Percentiles rank a stretch among this genome's conserved stretches.
These are phyloP conservation scores for Diatrype stigma DNA, from an alignment of 2,329 filamentous ascomycete species.

Conservation along the genomic window DNA sequence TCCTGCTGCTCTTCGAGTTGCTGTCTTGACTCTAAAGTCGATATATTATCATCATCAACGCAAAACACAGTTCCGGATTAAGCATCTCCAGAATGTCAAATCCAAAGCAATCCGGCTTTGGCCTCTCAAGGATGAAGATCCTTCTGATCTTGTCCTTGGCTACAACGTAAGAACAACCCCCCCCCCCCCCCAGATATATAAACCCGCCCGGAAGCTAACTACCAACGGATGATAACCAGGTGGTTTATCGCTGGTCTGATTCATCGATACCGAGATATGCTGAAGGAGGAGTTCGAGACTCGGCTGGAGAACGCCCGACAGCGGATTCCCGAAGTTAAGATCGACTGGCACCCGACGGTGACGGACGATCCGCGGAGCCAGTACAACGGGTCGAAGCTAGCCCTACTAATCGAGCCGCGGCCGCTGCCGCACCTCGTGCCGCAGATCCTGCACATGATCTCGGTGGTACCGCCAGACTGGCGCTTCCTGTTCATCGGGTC, in stretches of 20 bases:
- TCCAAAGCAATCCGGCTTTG: constrained; percentile 13
- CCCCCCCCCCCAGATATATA: neutral
- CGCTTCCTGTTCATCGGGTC: constrained; percentile 50
- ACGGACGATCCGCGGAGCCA: constrained; percentile 29
- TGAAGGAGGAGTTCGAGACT: constrained; percentile 33
- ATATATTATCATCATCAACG: constrained; percentile 1
- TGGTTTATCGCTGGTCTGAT: constrained; percentile 44
- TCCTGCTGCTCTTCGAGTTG: neutral
- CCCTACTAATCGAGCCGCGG: constrained; percentile 48
- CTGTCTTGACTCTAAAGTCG: no score
- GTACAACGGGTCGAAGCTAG: constrained; percentile 47
- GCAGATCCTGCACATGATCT: constrained; percentile 47
- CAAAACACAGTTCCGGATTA: neutral
- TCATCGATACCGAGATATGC: constrained; percentile 39
- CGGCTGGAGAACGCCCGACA: constrained; percentile 36
- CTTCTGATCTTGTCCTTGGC: constrained; percentile 31
- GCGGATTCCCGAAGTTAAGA: constrained; percentile 32
- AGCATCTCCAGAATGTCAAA: neutral
- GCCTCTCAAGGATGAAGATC: constrained; percentile 32
- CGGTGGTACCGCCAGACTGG: constrained; percentile 51
- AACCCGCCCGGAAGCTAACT: no score
- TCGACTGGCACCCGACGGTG: constrained; percentile 32
- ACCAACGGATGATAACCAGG: constrained; percentile 24
- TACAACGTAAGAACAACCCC: constrained; percentile 33
- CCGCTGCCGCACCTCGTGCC: constrained; percentile 45